A percentile compares a stretch with the other conserved stretches of the same genome.
These are phyloP conservation scores for Pythium monospermum DNA, from an alignment of 352 stramenopile genomes.

Conservation along the genomic window DNA sequence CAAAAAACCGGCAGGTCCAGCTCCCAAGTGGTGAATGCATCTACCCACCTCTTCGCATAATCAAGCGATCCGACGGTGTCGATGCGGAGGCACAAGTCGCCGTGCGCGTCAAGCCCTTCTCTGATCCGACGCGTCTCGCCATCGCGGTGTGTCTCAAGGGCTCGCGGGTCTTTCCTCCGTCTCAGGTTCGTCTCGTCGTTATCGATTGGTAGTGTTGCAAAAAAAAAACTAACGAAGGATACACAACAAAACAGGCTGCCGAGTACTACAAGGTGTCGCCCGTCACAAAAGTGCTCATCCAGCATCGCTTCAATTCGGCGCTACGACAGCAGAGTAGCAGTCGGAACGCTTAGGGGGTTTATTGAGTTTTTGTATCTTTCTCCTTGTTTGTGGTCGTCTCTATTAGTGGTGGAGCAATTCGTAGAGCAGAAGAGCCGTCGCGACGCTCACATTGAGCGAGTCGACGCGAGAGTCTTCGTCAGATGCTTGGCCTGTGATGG, in stretches of 20 bases:
- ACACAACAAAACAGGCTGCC: not conserved
- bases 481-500: constrained; percentile 29
- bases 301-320: not conserved
- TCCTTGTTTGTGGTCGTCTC: not conserved
- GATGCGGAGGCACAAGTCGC: not conserved
- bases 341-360: not conserved
- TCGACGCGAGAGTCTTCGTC: constrained; percentile 66
- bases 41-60: no score
- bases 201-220: not conserved
- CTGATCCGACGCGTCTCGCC: constrained; percentile 41
- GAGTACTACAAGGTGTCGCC: not conserved
- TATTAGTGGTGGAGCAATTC: constrained; percentile 65
- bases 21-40: not conserved
- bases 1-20: no score
- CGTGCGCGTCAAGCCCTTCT: constrained; percentile 33
- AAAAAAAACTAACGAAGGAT: constrained; percentile 1
- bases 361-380: not conserved
- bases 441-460: constrained; percentile 80
- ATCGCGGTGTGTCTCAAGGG: constrained; percentile 38
- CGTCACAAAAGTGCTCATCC: not conserved
- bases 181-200: not conserved
- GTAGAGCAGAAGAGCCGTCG: constrained; percentile 71
- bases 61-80: no score
- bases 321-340: not conserved
- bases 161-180: constrained; percentile 21